Conservation (phyloP, 2,329 filamentous ascomycete genomes). For the Ophiostoma australiae region DNA sequence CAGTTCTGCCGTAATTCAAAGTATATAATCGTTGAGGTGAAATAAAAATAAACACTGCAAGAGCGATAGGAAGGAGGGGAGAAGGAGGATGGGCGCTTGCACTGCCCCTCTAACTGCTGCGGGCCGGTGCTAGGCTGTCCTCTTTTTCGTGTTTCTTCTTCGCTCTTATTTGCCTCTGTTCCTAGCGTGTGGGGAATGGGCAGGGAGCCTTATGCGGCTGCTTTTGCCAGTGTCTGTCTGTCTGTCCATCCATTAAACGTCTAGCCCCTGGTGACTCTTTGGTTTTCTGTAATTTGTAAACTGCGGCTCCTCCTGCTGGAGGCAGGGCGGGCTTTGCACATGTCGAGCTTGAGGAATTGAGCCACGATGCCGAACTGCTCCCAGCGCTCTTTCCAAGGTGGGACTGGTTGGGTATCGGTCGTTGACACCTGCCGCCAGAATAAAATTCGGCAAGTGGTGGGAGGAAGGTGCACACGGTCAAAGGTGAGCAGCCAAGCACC, state of each 20-base stretch:
- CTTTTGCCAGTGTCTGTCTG: background rate
- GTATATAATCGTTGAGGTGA: background rate
- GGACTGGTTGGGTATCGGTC: background rate
- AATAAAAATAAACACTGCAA: background rate
- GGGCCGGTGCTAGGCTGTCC: slow-evolving; percentile 19
- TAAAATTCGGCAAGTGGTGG: background rate
- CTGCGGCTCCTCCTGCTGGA: background rate
- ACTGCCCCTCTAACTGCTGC: slow-evolving; percentile 20
- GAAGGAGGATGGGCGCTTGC: slow-evolving; percentile 5
- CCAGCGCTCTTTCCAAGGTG: background rate
- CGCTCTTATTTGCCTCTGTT: background rate
- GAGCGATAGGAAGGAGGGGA: slow-evolving; percentile 4
- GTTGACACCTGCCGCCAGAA: background rate
- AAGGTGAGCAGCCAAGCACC: background rate
- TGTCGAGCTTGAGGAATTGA: background rate
- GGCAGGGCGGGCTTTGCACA: background rate
- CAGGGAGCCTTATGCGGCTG: background rate
- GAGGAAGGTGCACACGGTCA: background rate
- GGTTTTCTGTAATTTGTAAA: background rate
- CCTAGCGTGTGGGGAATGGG: background rate
- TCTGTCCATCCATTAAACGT: background rate
- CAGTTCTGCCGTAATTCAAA: background rate
- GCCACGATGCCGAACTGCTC: background rate
- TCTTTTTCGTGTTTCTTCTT: background rate
- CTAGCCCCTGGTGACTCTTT: background rate